phyloP scores from a whole-genome alignment of 1,284 basidiomycete species.

The Porogramme epimiltina region DNA sequence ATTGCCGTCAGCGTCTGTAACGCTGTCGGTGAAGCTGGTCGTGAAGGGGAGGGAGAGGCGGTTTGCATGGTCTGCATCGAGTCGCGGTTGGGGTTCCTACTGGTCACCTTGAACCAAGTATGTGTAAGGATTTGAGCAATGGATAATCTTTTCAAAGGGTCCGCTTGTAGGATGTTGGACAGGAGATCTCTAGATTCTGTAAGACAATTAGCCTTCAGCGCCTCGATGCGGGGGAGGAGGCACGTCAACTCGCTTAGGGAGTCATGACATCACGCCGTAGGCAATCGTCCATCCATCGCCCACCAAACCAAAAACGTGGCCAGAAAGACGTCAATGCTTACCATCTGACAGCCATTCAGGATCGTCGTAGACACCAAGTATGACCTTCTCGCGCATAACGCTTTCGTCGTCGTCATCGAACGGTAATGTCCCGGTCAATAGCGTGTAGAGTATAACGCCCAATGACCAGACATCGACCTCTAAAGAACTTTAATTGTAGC shows the following conservation, averaged over 20 bases:
- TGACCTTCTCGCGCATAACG: constrained; percentile 87
- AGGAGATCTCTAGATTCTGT: constrained; percentile 85
- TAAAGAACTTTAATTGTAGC: constrained; percentile 30
- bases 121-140: constrained; percentile 89
- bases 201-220: too few relatives aligned
- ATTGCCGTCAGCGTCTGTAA: constrained; percentile 27
- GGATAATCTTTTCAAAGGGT: constrained; percentile 74
- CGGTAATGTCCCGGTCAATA: constrained; percentile 92
- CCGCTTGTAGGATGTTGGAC: constrained; percentile 76
- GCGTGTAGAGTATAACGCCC: constrained; percentile 93
- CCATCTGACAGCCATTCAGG: constrained; percentile 90
- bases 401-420: constrained; percentile 97
- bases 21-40: constrained; percentile 24
- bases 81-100: constrained; percentile 25
- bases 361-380: constrained; percentile 88
- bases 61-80: constrained; percentile 31
- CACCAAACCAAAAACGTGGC: neutral
- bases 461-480: constrained; percentile 99
- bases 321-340: constrained; percentile 41
- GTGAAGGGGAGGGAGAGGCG: constrained; percentile 30
- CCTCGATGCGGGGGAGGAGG: constrained; percentile 4
- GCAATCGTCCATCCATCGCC: neutral
- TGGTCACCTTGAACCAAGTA: constrained; percentile 78
- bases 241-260: constrained; percentile 6
- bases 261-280: neutral